These are phyloP conservation scores for Pyrenophora graminea DNA, from an alignment of 2,329 filamentous ascomycete species.

Conservation along the genomic window DNA sequence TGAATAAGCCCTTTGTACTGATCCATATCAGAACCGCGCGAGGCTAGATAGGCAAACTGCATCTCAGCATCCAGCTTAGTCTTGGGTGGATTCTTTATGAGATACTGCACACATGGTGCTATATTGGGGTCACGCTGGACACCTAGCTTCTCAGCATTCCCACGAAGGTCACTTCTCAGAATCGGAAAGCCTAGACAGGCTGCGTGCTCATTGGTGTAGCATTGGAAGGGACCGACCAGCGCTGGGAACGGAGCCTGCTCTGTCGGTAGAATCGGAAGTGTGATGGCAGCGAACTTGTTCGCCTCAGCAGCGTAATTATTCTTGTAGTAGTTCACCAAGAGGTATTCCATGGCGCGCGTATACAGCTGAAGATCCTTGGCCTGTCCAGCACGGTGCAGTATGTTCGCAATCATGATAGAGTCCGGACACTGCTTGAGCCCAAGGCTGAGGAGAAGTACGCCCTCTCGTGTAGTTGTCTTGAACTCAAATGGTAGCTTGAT, in stretches of 20 bases:
- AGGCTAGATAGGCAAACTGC: slow-evolving; percentile 83
- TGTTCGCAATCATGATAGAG: slow-evolving; percentile 73
- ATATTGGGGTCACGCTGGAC: slow-evolving; percentile 83
- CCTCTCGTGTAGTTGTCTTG: slow-evolving; percentile 59
- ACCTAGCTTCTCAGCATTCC: slow-evolving; percentile 83
- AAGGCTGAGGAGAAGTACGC: slow-evolving; percentile 70
- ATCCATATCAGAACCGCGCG: slow-evolving; percentile 73
- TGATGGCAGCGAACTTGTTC: slow-evolving; percentile 57
- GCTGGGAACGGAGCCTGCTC: slow-evolving; percentile 64
- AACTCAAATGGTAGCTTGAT: slow-evolving; percentile 81
- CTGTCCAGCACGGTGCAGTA: slow-evolving; percentile 70
- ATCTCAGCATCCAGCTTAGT: slow-evolving; percentile 67
- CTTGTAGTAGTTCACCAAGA: slow-evolving; percentile 75
- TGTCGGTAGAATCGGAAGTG: slow-evolving; percentile 66
- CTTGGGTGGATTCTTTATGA: slow-evolving; percentile 73
- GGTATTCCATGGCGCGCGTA: slow-evolving; percentile 76
- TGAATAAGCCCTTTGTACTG: slow-evolving; percentile 31
- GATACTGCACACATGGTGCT: slow-evolving; percentile 71
- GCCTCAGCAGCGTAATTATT: slow-evolving; percentile 70
- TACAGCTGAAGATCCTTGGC: slow-evolving; percentile 60
- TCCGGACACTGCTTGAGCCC: slow-evolving; percentile 75
- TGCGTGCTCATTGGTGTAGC: slow-evolving; percentile 80
- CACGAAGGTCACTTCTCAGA: slow-evolving; percentile 73
- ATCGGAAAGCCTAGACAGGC: slow-evolving; percentile 80
- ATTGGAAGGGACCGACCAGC: slow-evolving; percentile 73